phyloP scores from a whole-genome alignment of 805 yeast genomes.

The Kodamaea laetipori region DNA sequence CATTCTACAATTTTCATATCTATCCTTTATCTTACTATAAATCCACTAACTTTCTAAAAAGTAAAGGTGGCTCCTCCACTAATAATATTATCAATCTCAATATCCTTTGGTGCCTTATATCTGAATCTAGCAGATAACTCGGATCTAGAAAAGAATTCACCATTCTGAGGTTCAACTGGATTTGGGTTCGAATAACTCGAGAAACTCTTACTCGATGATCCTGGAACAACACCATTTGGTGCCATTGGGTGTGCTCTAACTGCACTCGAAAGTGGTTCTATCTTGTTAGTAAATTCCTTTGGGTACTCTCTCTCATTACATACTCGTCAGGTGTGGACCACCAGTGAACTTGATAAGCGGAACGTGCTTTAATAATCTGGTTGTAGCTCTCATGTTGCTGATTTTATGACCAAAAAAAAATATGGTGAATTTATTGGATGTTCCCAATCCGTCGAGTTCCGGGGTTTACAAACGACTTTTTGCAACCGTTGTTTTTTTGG shows the following conservation, averaged over 20 bases:
- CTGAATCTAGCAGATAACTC: slow-evolving; percentile 76
- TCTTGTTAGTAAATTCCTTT: slow-evolving; percentile 6
- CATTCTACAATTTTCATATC: background rate
- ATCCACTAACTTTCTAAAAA: no score
- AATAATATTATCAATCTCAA: slow-evolving; percentile 74
- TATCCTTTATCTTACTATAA: background rate
- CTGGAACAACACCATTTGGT: slow-evolving; percentile 47
- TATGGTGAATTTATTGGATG: slow-evolving; percentile 1
- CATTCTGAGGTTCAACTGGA: slow-evolving; percentile 44
- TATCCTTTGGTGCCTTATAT: slow-evolving; percentile 59
- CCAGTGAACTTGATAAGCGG: slow-evolving; percentile 89
- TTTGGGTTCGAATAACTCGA: slow-evolving; percentile 27
- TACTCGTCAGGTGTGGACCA: slow-evolving; percentile 64
- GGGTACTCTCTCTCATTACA: no score
- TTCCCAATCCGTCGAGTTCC: background rate
- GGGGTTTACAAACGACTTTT: background rate
- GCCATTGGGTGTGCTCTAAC: slow-evolving; percentile 44
- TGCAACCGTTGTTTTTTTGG: slow-evolving; percentile 6
- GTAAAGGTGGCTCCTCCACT: slow-evolving; percentile 80
- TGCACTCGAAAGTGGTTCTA: slow-evolving; percentile 3
- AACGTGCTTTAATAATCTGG: slow-evolving; percentile 43
- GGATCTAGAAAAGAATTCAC: slow-evolving; percentile 54
- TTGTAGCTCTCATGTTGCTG: slow-evolving; percentile 34
- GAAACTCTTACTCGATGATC: slow-evolving; percentile 18
- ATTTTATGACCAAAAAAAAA: slow-evolving; percentile 3